Conservation (phyloP, 306 rosid genomes). For the Vachellia collinsii region DNA sequence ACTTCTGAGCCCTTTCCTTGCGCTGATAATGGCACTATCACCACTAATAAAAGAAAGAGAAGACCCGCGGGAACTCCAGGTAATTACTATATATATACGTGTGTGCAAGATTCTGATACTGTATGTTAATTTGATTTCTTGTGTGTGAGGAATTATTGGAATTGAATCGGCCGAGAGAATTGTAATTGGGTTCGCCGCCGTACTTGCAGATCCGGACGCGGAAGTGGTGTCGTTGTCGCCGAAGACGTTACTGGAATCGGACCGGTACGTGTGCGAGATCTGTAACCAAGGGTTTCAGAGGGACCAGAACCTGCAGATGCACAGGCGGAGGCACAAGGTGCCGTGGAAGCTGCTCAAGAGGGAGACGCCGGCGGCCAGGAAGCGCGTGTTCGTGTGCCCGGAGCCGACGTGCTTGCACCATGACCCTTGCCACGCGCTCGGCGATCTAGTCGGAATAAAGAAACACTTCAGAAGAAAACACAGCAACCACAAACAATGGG, state of each 20-base stretch:
- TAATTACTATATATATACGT: conserved; percentile 1
- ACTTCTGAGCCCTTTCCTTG: conserved; percentile 73
- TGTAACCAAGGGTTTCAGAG: conserved; percentile 32
- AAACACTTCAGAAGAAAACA: conserved; percentile 93
- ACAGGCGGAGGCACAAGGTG: conserved; percentile 40
- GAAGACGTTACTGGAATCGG: conserved; percentile 24
- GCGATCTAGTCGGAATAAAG: conserved; percentile 98
- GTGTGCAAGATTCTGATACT: not conserved
- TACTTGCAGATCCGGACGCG: conserved; percentile 85
- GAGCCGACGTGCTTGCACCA: conserved; percentile 30
- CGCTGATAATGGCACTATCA: conserved; percentile 49
- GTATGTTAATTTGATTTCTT: not conserved
- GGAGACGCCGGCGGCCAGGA: conserved; percentile 23
- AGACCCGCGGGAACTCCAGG: conserved; percentile 99
- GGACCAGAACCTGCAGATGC: conserved; percentile 89
- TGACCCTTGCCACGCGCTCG: conserved; percentile 56
- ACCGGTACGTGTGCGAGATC: conserved; percentile 29
- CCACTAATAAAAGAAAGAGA: conserved; percentile 74
- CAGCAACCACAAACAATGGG: conserved; percentile 96
- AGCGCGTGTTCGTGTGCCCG: conserved; percentile 26
- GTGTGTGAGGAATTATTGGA: not conserved
- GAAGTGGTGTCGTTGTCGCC: conserved; percentile 98
- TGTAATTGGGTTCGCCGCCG: not conserved
- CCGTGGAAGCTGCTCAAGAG: conserved; percentile 28
- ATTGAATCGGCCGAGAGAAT: not conserved